These are phyloP conservation scores for Lophiostoma macrostomum DNA, from an alignment of 495 filamentous ascomycete genomes.

Conservation along the genomic window DNA sequence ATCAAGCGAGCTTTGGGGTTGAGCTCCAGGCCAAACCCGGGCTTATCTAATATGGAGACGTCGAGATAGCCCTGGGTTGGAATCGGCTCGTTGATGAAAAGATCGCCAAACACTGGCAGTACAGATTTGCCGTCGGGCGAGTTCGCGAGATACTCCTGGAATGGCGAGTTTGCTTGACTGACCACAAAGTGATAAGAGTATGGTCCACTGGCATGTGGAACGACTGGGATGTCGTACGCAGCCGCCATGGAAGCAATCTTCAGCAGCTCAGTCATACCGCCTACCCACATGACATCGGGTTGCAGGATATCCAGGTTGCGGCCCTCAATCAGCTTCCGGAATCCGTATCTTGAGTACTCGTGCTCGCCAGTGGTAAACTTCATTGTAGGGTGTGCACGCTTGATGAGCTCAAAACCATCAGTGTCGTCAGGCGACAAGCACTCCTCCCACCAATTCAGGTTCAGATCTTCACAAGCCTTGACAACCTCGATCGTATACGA, in stretches of 20 bases:
- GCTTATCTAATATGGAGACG: constrained; percentile 75
- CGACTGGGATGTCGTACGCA: constrained; percentile 88
- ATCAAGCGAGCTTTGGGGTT: constrained; percentile 79
- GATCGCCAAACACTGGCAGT: constrained; percentile 82
- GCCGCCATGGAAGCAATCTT: constrained; percentile 84
- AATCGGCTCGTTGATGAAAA: constrained; percentile 89
- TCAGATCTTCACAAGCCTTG: constrained; percentile 71
- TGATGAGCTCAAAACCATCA: constrained; percentile 82
- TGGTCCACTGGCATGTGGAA: constrained; percentile 87
- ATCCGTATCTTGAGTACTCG: constrained; percentile 87
- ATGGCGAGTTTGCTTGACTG: constrained; percentile 84
- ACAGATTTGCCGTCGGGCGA: constrained; percentile 85
- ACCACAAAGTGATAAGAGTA: constrained; percentile 96
- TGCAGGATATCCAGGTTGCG: constrained; percentile 91
- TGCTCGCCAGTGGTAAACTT: constrained; percentile 96
- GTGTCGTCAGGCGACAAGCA: constrained; percentile 85
- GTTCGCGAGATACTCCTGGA: constrained; percentile 93
- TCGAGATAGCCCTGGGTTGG: constrained; percentile 77
- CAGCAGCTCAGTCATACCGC: constrained; percentile 86
- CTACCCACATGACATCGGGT: constrained; percentile 95
- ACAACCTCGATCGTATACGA: constrained; percentile 88
- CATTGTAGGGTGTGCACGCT: constrained; percentile 81
- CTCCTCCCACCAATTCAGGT: constrained; percentile 98
- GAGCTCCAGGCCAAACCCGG: constrained; percentile 83
- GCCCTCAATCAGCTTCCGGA: constrained; percentile 88